Evolutionary conservation across 2,329 filamentous ascomycete genomes (phyloP), one percentile per base, ranked within the genome.

Genomic region (Aspergillus awamori): DNA sequence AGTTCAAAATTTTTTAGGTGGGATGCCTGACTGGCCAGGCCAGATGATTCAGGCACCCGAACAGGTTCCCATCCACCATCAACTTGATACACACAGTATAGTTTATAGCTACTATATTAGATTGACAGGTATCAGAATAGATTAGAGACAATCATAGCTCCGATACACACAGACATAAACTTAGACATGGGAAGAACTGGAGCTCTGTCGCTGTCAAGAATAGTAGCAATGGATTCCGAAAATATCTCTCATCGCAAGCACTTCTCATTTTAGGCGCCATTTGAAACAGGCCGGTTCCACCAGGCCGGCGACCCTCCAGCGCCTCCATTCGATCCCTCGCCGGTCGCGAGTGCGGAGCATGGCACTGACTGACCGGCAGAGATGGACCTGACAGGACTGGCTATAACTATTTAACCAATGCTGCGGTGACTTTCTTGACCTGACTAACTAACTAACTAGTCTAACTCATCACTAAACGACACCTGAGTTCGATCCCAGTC

Each of bases 271-370:
- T 57, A 56, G 57, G 63, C 63, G 65, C 65, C 62, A 63, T 67
- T 67, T 64, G 65, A 67, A 67, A 67, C 63, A 57, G 36, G 38
- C 53, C 47, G 64, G 65, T 57, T 61, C 65, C 65, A 67, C 63
- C 61, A 54, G 26, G 24, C 47, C 56, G 43, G 41, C 57, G 24
- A 26, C 56, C 38, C 55, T 48, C 28, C 53, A 58, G 45, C 41
- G 54, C 33, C 30, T 41, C 47, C 56, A 58, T 43, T 53, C 47
- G 57, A 53, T 58, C 54, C 41, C 41, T 49, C 41, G 43, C 20
- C 41, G 41, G 54, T 57, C 54, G 54, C 43, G 28, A 24, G 49
- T 33, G 49, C 33, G 49, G 33, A 36, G 28, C 28, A 24, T 8
- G 28, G 13, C 36, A 26, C 26, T 26, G 26, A 7, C 26, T 20